Base-by-base conservation (phyloP, 257 asterid genomes). In the Ehretia macrophylla region DNA sequence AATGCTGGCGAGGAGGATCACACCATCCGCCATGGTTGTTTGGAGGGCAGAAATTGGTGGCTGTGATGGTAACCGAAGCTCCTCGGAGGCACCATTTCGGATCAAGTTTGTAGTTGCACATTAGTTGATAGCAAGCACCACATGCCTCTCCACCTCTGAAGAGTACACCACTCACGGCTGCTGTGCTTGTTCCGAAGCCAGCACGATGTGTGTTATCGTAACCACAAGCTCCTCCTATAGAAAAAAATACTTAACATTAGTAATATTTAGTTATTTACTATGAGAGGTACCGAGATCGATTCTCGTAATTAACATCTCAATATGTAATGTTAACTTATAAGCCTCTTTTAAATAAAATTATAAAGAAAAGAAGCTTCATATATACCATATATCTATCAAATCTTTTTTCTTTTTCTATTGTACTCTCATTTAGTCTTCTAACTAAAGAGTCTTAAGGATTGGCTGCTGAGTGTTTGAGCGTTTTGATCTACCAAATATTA, bases 1-100 rank as follows among this genome's bases (percentile, higher is more conserved):
- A 87, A 67, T 87, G 95, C 51, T 77, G 81, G 16, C 79, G 85
- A 0, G 94, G 93, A 10, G 85, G 83, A 58, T 87, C 83, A 59
- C 95, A 86, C 93, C 93, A 86, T 17, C 95, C 93, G 0, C 90
- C 90, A 1, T 65, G 80, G 71, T 82, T 62, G 73, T 86, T 84
- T 0, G 95, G 69, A 20, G 90, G 93, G 77, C 95, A 86, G 50
- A 86, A 78, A 66, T 86, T 86, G 67, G 93, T 80, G 73, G 88
- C 82, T 14, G 90, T 86, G 4, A 86, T 77, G 0, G 82, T 82
- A 69, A 86, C 66, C 0, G 83, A 62, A 20, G 73, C 81, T 11
- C 56, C 55, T 23, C 78, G 79, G 58, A 74, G 76, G 56, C 93
- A 86, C 93, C 95, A 86, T 59, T n/a, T 69, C 0, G 64, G 73